Base-by-base conservation (phyloP, 208 protist genomes). In the Trypanosoma vivax region DNA sequence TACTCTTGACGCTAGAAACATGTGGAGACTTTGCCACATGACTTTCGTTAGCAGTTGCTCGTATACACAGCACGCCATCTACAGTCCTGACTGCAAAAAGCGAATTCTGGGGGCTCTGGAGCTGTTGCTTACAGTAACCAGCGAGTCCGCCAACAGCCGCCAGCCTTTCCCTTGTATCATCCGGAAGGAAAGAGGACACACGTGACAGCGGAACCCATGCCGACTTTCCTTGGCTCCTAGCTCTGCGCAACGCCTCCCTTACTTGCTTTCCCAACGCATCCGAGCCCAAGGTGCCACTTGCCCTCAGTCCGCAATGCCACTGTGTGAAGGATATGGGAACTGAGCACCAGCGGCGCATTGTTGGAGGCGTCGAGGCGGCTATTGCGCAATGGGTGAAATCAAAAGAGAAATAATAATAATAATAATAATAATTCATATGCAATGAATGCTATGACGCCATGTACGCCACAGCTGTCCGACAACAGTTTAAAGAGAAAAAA, bases 21-120 rank as follows among this genome's bases (percentile, higher is more conserved):
- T 38, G 23, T 5, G 5, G 30, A 25, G 10, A 7, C 5, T 16
- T 41, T 4, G 10, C 4, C 13, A 33, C 24, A 21, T 3, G 13
- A 23, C 19, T 50, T 18, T 13, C 18, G 7, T 16, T 28, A 16
- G 33, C 24, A 24, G 37, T 43, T 24, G 38, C 4, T n/a, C 24
- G 37, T 11, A 64, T 25, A 43, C 58, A 64, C 11, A 64, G 37
- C 11, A 64, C 49, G 2, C 58, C 58, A 41, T 64, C 40, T 14
- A 64, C 49, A 39, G 29, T 37, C 41, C 51, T 64, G 11, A 64
- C 49, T 34, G 16, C 2, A 45, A 65, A 65, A 11, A 27, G 1
- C 16, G 2, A 14, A 23, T 31, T 24, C 23, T 13, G 3, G 11
- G 9, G 4, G 9, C 41, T 16, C 34, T 46, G n/a, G 21, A 14